These are phyloP conservation scores for Aspergillus heteromorphus DNA, from an alignment of 495 filamentous ascomycete species.

Conservation along the genomic window DNA sequence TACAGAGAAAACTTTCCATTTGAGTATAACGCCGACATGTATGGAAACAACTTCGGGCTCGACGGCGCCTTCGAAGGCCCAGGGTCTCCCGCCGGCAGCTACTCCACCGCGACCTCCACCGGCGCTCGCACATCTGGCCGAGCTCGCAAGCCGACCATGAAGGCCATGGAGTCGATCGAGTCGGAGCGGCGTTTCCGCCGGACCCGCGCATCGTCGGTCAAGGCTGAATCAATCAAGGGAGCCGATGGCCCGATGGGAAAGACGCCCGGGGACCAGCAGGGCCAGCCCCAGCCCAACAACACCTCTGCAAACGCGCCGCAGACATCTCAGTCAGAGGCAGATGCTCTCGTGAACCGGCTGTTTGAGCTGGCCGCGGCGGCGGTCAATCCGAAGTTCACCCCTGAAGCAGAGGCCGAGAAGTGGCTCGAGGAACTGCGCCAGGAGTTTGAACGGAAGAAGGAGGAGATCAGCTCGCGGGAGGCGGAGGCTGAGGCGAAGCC, in stretches of 20 bases:
- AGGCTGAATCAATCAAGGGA: conserved; percentile 1
- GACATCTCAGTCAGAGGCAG: conserved; percentile 5
- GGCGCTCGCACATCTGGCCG: conserved; percentile 28
- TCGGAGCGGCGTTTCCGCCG: conserved; percentile 22
- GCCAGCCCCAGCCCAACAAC: neutral
- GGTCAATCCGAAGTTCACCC: conserved; percentile 18
- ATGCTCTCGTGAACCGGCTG: conserved; percentile 16
- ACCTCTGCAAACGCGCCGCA: neutral
- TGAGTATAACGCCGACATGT: conserved; percentile 21
- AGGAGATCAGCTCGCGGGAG: neutral
- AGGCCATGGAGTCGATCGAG: conserved; percentile 35
- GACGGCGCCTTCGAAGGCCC: conserved; percentile 23
- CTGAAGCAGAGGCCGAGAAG: conserved; percentile 13
- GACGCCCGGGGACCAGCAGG: neutral
- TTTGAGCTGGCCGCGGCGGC: conserved; percentile 24
- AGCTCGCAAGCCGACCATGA: conserved; percentile 34
- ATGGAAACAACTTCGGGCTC: conserved; percentile 19
- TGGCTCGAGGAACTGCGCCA: conserved; percentile 18
- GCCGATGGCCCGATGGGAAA: neutral
- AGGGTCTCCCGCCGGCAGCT: conserved; percentile 23
- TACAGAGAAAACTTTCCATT: conserved; percentile 12
- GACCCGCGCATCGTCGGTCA: conserved; percentile 6
- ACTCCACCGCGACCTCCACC: conserved; percentile 22
- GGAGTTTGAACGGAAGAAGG: conserved; percentile 12
- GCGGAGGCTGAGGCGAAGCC: neutral